phyloP scores from a whole-genome alignment of 23 red algal species.

The Cyanidium caldarium region DNA sequence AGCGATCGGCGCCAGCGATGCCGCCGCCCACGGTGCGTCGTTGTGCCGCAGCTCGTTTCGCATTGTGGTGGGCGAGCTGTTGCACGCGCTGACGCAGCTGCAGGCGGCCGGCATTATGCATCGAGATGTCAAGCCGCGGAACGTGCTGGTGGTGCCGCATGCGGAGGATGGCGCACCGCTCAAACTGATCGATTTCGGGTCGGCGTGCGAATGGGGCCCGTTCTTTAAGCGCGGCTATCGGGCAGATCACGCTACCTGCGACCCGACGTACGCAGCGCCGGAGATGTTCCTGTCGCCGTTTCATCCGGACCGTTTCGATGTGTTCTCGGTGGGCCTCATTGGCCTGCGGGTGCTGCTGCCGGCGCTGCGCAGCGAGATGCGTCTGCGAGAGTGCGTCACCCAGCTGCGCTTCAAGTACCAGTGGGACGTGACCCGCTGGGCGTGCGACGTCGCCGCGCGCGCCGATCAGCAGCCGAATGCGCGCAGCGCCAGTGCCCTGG shows the following conservation, averaged over 20 bases:
- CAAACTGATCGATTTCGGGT: conserved; percentile 57
- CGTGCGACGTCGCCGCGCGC: too few species aligned
- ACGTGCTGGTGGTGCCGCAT: conserved; percentile 28
- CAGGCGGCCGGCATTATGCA: conserved; percentile 47
- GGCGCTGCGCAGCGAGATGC: background rate
- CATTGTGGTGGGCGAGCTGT: conserved; percentile 15
- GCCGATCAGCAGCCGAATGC: background rate
- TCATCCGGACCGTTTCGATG: conserved; percentile 42
- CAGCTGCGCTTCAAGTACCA: conserved; percentile 2
- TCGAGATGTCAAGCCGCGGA: conserved; percentile 57
- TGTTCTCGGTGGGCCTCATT: conserved; percentile 59
- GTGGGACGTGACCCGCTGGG: background rate
- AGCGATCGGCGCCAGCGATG: background rate
- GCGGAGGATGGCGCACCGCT: background rate
- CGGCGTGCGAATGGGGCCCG: conserved; percentile 21
- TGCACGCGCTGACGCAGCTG: conserved; percentile 26
- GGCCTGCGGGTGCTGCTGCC: conserved; percentile 25
- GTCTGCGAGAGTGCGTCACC: conserved; percentile 7
- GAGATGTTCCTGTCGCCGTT: conserved; percentile 16
- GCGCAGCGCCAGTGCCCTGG: background rate
- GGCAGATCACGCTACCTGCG: conserved; percentile 19
- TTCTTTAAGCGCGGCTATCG: conserved; percentile 25
- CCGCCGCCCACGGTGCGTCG: background rate
- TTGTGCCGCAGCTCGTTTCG: conserved; percentile 12
- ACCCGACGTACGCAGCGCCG: conserved; percentile 57